Conservation (phyloP, 768 basidiomycete species). For the Naganishia antarctica region DNA sequence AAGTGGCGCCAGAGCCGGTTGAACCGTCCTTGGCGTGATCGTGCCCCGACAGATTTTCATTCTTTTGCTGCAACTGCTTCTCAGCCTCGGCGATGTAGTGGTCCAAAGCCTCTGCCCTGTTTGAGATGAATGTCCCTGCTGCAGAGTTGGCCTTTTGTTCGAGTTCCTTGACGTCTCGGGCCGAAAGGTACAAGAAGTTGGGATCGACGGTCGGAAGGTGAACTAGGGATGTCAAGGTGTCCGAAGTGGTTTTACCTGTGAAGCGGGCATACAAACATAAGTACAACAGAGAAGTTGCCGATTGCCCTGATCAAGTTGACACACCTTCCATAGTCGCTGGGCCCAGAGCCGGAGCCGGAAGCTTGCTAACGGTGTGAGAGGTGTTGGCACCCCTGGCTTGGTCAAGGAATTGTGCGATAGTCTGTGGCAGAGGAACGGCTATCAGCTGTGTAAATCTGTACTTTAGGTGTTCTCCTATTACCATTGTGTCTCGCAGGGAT, state of each 20-base stretch:
- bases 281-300: conserved; percentile 30
- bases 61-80: conserved; percentile 14
- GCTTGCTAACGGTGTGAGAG: conserved; percentile 64
- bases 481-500: conserved; percentile 70
- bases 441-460: background rate
- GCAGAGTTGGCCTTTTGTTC: conserved; percentile 52
- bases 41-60: background rate
- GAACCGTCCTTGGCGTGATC: conserved; percentile 6
- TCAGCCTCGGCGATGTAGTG: conserved; percentile 57
- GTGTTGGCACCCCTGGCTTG: conserved; percentile 69
- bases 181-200: conserved; percentile 59
- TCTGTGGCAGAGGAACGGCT: conserved; percentile 50
- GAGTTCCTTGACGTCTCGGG: conserved; percentile 58
- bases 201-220: conserved; percentile 65
- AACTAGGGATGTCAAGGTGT: conserved; percentile 56
- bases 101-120: conserved; percentile 56
- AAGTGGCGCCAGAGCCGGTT: conserved; percentile 9
- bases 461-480: conserved; percentile 34
- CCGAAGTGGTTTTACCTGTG: conserved; percentile 48
- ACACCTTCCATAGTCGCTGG: conserved; percentile 73
- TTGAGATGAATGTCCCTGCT: conserved; percentile 51
- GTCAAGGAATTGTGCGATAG: conserved; percentile 74
- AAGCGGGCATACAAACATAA: conserved; percentile 2
- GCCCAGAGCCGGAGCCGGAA: conserved; percentile 69
- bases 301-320: too few relatives aligned